Base-by-base conservation (phyloP, 2,329 filamentous ascomycete genomes). In the Huntiella decipiens region DNA sequence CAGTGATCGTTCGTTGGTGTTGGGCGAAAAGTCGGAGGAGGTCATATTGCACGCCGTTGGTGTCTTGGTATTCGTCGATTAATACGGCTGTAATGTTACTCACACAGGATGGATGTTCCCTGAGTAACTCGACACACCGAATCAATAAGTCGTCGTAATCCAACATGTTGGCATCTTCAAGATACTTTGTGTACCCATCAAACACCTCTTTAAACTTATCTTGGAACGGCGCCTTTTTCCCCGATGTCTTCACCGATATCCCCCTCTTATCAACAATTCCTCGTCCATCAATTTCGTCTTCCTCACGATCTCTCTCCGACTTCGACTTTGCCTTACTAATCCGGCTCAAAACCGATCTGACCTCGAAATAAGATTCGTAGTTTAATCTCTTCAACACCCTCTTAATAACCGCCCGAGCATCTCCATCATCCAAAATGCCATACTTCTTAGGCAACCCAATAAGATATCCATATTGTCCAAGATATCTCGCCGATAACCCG, bases 61-160 rank as follows among this genome's bases (percentile, higher is more conserved):
- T 96, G 61, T 98, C 88, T 61, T 98, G 88, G 52, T 95, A 98
- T 57, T 98, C 88, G 58, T 98, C 88, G 51, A 98, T 92, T 39
- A 98, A 68, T 5, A 96, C 86, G 0, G 84, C 76, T 59, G 95
- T 78, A 13, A 98, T 77, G 54, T 94, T 95, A 11, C 79, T 79
- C 3, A 95, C 87, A 55, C 87, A 95, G 11, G 73, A 67, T 0
- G 87, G 84, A 53, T 82, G 73, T 15, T 68, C 65, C 49, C 70
- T 71, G 15, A 98, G 69, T 8, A 98, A 69, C 49, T 92, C 77
- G 6, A 82, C 79, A 53, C 87, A 94, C 53, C 77, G 75, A 11
- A 94, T 68, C 4, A 98, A 70, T 16, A 98, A 69, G 58, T 98
- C 91, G 55, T 98, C 91, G 54, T 93, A 98, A 60, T 98, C 88